Evolutionary conservation across 2,329 filamentous ascomycete genomes (phyloP).

Genomic region (Trichothecium sympodiale): DNA sequence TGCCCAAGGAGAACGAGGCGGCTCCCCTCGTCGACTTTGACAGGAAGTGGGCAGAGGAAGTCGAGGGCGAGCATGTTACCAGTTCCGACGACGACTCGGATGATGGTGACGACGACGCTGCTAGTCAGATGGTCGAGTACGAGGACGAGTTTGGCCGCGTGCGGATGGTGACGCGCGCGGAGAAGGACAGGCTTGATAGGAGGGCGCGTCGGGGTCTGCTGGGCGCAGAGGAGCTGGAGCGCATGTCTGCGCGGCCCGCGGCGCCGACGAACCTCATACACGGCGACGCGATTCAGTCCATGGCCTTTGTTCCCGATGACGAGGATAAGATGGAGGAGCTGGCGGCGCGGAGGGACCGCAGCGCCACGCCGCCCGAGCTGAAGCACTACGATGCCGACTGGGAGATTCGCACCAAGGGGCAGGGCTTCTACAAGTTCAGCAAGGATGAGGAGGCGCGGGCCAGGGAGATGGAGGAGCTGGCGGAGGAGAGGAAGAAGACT

Average conservation of each 20-base stretch:
- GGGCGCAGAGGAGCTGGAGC: conserved; percentile 50
- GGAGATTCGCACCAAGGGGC: conserved; percentile 80
- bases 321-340: conserved; percentile 65
- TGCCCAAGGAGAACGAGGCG: conserved; percentile 52
- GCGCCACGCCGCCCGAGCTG: conserved; percentile 67
- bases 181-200: conserved; percentile 54
- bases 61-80: conserved; percentile 37
- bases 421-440: conserved; percentile 85
- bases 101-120: conserved; percentile 27
- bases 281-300: conserved; percentile 73
- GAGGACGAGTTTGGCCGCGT: conserved; percentile 88
- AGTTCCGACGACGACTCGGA: conserved; percentile 27
- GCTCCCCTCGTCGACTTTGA: conserved; percentile 85
- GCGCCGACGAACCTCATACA: conserved; percentile 66
- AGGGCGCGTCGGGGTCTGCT: conserved; percentile 36
- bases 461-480: conserved; percentile 65
- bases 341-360: conserved; percentile 67
- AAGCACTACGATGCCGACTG: conserved; percentile 76
- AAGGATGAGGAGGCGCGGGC: conserved; percentile 55
- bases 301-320: conserved; percentile 71
- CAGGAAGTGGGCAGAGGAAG: conserved; percentile 77
- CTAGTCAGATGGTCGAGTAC: conserved; percentile 67
- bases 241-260: conserved; percentile 55
- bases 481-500: conserved; percentile 56
- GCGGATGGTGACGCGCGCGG: conserved; percentile 57